These are phyloP conservation scores for Suillus spraguei DNA, from an alignment of 768 basidiomycete species.

Conservation along the genomic window DNA sequence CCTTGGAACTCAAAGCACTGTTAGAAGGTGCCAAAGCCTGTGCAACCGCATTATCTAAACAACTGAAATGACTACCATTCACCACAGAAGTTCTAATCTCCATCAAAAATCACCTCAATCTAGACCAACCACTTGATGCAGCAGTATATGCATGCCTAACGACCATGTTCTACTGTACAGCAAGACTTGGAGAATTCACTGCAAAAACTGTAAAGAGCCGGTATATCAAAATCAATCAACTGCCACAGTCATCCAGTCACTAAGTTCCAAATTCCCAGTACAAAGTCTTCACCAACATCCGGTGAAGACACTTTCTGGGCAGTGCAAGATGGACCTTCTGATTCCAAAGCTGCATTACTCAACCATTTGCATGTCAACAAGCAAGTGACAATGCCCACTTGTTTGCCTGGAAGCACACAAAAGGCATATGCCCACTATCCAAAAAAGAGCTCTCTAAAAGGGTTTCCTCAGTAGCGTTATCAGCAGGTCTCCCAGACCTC, in stretches of 20 bases:
- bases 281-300: conserved; percentile 8
- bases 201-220: conserved; percentile 26
- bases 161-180: conserved; percentile 37
- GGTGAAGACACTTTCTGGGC: background rate
- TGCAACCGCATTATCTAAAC: conserved; percentile 26
- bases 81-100: background rate
- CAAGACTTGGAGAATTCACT: conserved; percentile 42
- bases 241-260: conserved; percentile 24
- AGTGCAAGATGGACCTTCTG: conserved; percentile 24
- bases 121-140: conserved; percentile 31
- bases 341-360: conserved; percentile 25
- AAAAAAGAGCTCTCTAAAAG: conserved; percentile 24
- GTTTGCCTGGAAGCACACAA: conserved; percentile 29
- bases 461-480: conserved; percentile 6
- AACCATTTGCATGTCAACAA: conserved; percentile 24
- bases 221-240: conserved; percentile 19
- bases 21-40: conserved; percentile 7
- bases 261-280: conserved; percentile 21
- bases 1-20: conserved; percentile 14
- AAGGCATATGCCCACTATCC: conserved; percentile 26
- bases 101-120: conserved; percentile 23
- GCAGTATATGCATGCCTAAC: conserved; percentile 40
- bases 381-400: conserved; percentile 20
- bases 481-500: background rate
- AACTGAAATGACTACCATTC: conserved; percentile 17